Conservation (phyloP, 768 basidiomycete species). For the Mycena belliarum region DNA sequence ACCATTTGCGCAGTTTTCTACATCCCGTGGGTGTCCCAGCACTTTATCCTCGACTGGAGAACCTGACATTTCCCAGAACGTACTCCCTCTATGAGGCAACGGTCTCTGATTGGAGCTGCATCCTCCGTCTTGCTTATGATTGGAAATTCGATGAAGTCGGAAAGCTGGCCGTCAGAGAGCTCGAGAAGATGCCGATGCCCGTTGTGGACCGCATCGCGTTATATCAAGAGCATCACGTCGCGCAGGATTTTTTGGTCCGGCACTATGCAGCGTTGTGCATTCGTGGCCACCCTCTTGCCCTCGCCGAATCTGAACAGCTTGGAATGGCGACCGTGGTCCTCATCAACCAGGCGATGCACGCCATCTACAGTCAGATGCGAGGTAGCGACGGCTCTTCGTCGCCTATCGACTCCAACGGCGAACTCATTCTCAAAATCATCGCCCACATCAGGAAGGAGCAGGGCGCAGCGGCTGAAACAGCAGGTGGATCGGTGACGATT, state of each 20-base stretch:
- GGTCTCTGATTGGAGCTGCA: constrained; percentile 52
- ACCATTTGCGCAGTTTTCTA: constrained; percentile 44
- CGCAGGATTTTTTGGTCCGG: constrained; percentile 39
- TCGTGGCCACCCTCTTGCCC: constrained; percentile 39
- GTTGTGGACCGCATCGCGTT: constrained; percentile 54
- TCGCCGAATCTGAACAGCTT: constrained; percentile 46
- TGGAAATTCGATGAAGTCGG: constrained; percentile 60
- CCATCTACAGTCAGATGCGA: background rate
- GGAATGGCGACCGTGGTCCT: constrained; percentile 41
- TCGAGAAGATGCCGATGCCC: constrained; percentile 44
- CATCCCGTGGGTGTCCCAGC: constrained; percentile 47
- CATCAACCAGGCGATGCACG: constrained; percentile 16
- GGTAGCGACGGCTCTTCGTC: background rate
- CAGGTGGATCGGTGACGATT: constrained; percentile 7
- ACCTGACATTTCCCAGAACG: constrained; percentile 34
- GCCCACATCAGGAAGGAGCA: background rate
- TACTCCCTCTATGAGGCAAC: constrained; percentile 57
- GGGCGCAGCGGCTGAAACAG: background rate
- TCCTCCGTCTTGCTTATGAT: constrained; percentile 52
- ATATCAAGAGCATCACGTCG: constrained; percentile 43
- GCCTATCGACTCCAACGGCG: constrained; percentile 1
- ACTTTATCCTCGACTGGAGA: background rate
- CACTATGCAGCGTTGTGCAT: constrained; percentile 44
- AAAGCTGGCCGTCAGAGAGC: constrained; percentile 52
- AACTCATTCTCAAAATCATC: constrained; percentile 9